These are phyloP conservation scores for Beauveria sp. DNA, from an alignment of 2,329 filamentous ascomycete species.

Conservation along the genomic window DNA sequence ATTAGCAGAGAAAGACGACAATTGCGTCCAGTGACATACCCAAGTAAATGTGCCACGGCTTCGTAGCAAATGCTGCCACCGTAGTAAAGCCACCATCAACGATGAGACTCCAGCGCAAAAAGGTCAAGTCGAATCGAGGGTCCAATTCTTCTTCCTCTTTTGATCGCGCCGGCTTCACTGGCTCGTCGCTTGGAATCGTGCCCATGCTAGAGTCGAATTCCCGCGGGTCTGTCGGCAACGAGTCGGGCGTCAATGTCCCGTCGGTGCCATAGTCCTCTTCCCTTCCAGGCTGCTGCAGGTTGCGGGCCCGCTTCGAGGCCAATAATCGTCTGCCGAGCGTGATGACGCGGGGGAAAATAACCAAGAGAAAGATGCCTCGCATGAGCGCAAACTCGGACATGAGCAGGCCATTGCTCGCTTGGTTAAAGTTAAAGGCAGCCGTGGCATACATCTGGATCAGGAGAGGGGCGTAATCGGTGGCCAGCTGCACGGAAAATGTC, in stretches of 20 bases:
- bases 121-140: conserved; percentile 58
- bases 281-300: neutral
- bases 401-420: conserved; percentile 48
- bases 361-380: conserved; percentile 46
- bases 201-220: conserved; percentile 33
- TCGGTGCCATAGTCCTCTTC: conserved; percentile 9
- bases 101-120: conserved; percentile 57
- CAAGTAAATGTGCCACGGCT: conserved; percentile 62
- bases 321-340: conserved; percentile 28
- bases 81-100: conserved; percentile 58
- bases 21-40: conserved; percentile 24
- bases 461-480: conserved; percentile 59
- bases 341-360: conserved; percentile 47
- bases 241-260: conserved; percentile 9
- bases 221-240: conserved; percentile 29
- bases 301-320: neutral
- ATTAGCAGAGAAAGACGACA: neutral
- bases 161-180: conserved; percentile 26
- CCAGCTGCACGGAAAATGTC: conserved; percentile 32
- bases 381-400: conserved; percentile 50
- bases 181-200: conserved; percentile 32
- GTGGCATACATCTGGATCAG: conserved; percentile 55
- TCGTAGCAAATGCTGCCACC: conserved; percentile 51
- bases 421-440: conserved; percentile 44
- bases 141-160: conserved; percentile 30